Evolutionary conservation across 129 eudicot genomes (phyloP), one percentile per base, ranked within the genome.

Genomic region (Helianthus annuus): DNA sequence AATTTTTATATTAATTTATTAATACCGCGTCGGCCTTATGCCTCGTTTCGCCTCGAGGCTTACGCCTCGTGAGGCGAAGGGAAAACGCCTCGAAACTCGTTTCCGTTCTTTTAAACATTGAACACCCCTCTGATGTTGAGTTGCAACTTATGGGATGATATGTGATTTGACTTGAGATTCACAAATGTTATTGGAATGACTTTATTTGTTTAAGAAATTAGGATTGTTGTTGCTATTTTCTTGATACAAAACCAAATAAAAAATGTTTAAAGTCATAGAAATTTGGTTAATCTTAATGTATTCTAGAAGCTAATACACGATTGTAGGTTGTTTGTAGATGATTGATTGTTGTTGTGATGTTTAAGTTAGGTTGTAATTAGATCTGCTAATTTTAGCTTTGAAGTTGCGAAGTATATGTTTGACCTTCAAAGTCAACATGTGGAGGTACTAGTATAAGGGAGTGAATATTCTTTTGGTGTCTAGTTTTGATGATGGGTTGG

Each of bases 371-470:
- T 32, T 32, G 36, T 32, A 32, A 32, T 32, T 32, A 32, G 4
- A 32, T 32, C 36, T 32, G 32, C 2, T 27, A 1, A 1, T 12
- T 12, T 19, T 16, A 11, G 51, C 24, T 13, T 51, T 39, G 53
- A 64, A 62, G 53, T 16, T 53, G 42, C 12, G 44, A 52, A 54
- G 59, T 60, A 46, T 73, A 15, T 61, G 62, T 76, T 76, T 67
- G 80, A 55, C 66, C 55, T 32, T 14, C 7, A 54, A 66, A 76
- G 66, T 75, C 77, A 46, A 60, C 62, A 10, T 60, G 5, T 60
- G 27, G 58, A 52, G 42, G 24, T 13, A 56, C 55, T 57, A 4
- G 52, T 40, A 9, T 6, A 42, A 42, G 8, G 46, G 46, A 42
- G 46, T 7, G 51, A 11, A 13, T 9, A 27, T 29, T 15, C 3